A percentile compares a stretch with the other conserved stretches of the same genome.
Evolutionary conservation across 2,329 filamentous ascomycete genomes (phyloP).

Genomic region (Colletotrichum camelliae): DNA sequence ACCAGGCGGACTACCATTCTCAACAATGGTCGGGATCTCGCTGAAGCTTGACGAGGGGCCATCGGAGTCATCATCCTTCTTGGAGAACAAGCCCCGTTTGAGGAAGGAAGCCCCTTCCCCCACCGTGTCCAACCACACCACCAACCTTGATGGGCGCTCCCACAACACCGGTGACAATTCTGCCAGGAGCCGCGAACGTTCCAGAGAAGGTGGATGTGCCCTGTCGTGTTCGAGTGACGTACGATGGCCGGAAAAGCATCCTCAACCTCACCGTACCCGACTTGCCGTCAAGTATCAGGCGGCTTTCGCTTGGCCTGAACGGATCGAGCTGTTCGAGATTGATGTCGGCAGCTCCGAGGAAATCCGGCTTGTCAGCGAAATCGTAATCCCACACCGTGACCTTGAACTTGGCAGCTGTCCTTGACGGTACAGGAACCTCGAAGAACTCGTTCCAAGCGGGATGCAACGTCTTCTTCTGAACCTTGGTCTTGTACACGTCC

Average conservation of each 20-base stretch:
- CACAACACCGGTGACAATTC: constrained; percentile 80
- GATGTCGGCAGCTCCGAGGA: constrained; percentile 79
- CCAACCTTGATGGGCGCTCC: constrained; percentile 94
- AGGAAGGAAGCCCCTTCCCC: constrained; percentile 92
- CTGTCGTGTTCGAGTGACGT: constrained; percentile 84
- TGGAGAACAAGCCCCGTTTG: constrained; percentile 79
- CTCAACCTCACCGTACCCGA: constrained; percentile 83
- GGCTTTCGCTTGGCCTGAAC: constrained; percentile 79
- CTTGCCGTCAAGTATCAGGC: constrained; percentile 82
- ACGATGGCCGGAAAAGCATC: constrained; percentile 91
- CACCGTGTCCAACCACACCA: constrained; percentile 74
- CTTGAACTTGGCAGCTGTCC: constrained; percentile 83
- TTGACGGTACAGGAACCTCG: constrained; percentile 80
- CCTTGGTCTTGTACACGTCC: constrained; percentile 93
- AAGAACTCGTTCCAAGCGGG: constrained; percentile 98
- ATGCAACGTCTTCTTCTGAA: constrained; percentile 94
- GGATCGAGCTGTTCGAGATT: constrained; percentile 83
- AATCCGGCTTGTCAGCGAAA: constrained; percentile 93
- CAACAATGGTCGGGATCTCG: constrained; percentile 45
- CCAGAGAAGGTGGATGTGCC: constrained; percentile 93
- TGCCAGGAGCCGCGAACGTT: constrained; percentile 84
- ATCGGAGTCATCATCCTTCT: constrained; percentile 66
- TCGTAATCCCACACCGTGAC: constrained; percentile 94
- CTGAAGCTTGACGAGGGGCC: constrained; percentile 38
- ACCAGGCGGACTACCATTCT: constrained; percentile 43